These are phyloP conservation scores for Byssochlamys sp. DNA, from an alignment of 2,329 filamentous ascomycete species.

Conservation along the genomic window DNA sequence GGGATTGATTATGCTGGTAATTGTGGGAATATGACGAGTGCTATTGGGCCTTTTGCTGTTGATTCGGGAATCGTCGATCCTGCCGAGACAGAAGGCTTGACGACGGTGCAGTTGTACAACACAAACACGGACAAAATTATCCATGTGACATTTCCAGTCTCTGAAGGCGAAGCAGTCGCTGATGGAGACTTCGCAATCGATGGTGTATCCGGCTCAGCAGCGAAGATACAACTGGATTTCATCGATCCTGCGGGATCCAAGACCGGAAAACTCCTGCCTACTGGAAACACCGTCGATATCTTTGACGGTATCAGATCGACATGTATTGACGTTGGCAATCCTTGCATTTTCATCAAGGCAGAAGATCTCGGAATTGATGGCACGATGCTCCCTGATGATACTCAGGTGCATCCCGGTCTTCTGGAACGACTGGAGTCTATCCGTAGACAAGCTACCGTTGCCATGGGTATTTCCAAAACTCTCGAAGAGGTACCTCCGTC, in stretches of 20 bases:
- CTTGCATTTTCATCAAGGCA: slow-evolving; percentile 53
- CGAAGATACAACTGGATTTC: slow-evolving; percentile 53
- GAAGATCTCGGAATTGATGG: slow-evolving; percentile 43
- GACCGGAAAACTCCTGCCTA: slow-evolving; percentile 54
- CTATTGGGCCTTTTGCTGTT: slow-evolving; percentile 57
- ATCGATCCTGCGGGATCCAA: slow-evolving; percentile 53
- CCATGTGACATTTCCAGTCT: slow-evolving; percentile 46
- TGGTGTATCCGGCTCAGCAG: slow-evolving; percentile 51
- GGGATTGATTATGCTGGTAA: slow-evolving; percentile 59
- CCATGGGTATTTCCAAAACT: slow-evolving; percentile 50
- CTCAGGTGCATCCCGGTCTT: slow-evolving; percentile 40
- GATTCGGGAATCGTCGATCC: slow-evolving; percentile 42
- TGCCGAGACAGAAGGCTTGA: slow-evolving; percentile 20
- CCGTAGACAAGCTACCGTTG: slow-evolving; percentile 46
- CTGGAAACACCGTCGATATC: slow-evolving; percentile 45
- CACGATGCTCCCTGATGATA: slow-evolving; percentile 44
- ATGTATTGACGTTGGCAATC: slow-evolving; percentile 56
- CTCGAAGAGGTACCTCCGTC: slow-evolving; percentile 42
- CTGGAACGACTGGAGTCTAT: slow-evolving; percentile 46
- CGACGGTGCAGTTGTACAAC: slow-evolving; percentile 55
- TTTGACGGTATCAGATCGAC: slow-evolving; percentile 45
- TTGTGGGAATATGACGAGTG: slow-evolving; percentile 64
- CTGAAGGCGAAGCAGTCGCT: slow-evolving; percentile 39
- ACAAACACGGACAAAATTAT: slow-evolving; percentile 63
- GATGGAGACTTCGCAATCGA: slow-evolving; percentile 53